Percentiles rank a stretch among this genome's conserved stretches.
These are phyloP conservation scores for Schizothecium vesticola DNA, from an alignment of 495 filamentous ascomycete genomes.

Conservation along the genomic window DNA sequence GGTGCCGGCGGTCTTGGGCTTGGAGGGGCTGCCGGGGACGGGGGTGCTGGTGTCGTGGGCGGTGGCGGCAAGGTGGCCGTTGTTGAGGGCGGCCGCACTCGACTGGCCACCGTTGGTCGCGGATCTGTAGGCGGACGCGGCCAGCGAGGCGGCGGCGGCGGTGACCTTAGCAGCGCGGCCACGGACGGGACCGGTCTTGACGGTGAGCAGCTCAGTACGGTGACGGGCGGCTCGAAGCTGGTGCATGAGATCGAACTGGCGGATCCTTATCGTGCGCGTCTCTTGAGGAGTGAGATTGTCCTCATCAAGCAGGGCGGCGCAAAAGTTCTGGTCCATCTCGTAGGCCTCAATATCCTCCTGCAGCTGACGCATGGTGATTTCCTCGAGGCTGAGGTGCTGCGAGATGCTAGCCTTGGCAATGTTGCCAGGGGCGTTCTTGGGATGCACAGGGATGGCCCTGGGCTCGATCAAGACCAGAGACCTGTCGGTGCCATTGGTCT, in stretches of 20 bases:
- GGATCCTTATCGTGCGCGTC: conserved; percentile 35
- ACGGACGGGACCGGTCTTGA: conserved; percentile 10
- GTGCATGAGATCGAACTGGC: conserved; percentile 36
- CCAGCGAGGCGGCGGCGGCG: neutral
- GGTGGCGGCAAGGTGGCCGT: neutral
- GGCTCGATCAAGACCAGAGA: neutral
- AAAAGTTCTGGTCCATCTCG: conserved; percentile 36
- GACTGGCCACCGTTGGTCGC: neutral
- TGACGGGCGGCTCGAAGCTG: conserved; percentile 40
- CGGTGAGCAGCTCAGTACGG: conserved; percentile 31
- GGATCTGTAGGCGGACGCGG: neutral
- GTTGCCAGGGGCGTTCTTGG: neutral
- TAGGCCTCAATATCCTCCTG: conserved; percentile 39
- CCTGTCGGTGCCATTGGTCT: neutral
- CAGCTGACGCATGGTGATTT: conserved; percentile 38
- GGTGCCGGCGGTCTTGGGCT: neutral
- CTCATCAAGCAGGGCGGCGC: conserved; percentile 26
- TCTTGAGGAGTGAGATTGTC: conserved; percentile 39
- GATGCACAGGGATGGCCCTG: neutral
- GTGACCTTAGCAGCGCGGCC: neutral
- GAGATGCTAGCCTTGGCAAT: neutral
- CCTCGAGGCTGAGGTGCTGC: conserved; percentile 27
- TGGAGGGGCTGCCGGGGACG: neutral
- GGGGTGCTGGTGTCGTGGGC: neutral
- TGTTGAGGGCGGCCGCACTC: neutral